Base-by-base conservation (phyloP, 306 rosid genomes). In the Lablab purpureus region DNA sequence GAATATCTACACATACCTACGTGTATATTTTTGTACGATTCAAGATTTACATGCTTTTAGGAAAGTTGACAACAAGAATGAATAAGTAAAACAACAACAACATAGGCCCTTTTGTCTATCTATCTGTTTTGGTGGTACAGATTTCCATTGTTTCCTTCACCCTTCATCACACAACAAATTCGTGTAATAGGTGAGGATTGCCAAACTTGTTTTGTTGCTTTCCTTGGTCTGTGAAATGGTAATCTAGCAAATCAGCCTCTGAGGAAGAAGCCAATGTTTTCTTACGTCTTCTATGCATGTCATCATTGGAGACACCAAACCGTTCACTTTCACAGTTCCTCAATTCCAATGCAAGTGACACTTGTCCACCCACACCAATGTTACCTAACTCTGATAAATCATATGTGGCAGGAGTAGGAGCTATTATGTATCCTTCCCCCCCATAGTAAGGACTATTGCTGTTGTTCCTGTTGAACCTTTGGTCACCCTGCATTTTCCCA, bases 281-380 rank as follows among this genome's bases (percentile, higher is more conserved):
- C 46, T 77, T 79, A 37, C 70, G 88, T 52, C 78, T 84, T 67
- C 76, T 80, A 19, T 83, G 81, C 78, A 86, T 67, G 65, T 83
- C 85, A 74, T 84, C 82, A 15, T 75, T 81, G 15, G 89, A 64
- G 49, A 74, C 41, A 5, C 85, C 79, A 52, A 89, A 89, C 49
- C 82, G 94, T 49, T 88, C 88, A 1, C 83, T 89, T 78, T 92
- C 99, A 45, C 88, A 81, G 81, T 91, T 92, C 83, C 93, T 90
- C 85, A 95, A 81, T 86, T 95, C 94, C 79, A 95, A 79, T 5
- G 98, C 89, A 66, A 92, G 98, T 10, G 99, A 93, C 30, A 94
- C 90, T 2, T 88, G 90, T 63, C 85, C 40, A 25, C 68, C 68
- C 0, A 32, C 45, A 2, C 13, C 68, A 67, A 92, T 87, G 84